Percentiles rank a stretch among this genome's conserved stretches.
These are phyloP conservation scores for Oemleria cerasiformis DNA, from an alignment of 306 rosid genomes.

Conservation along the genomic window DNA sequence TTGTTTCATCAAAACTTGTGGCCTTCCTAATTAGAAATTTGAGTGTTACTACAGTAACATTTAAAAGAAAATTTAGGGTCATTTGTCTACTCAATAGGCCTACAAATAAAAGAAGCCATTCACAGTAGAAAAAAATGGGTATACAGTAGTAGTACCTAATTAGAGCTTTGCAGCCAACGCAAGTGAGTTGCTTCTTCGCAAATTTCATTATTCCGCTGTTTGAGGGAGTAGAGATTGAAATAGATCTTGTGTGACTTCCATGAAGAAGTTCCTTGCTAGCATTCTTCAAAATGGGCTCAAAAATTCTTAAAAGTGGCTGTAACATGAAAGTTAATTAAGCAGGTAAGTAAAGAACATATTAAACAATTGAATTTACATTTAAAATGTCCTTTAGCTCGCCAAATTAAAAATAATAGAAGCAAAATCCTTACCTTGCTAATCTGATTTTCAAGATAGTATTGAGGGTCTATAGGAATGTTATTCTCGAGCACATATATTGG, in stretches of 20 bases:
- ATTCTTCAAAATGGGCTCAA: slow-evolving; percentile 94
- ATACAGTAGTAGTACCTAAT: slow-evolving; percentile 54
- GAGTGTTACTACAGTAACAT: neutral
- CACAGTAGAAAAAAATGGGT: neutral
- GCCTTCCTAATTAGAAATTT: slow-evolving; percentile 1
- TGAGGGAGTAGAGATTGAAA: slow-evolving; percentile 87
- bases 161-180: slow-evolving; percentile 94
- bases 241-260: slow-evolving; percentile 93
- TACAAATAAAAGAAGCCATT: slow-evolving; percentile 14
- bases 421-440: slow-evolving; percentile 36
- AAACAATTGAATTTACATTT: slow-evolving; percentile 5
- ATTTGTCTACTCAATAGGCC: neutral
- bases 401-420: neutral
- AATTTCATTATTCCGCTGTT: slow-evolving; percentile 93
- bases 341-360: slow-evolving; percentile 23
- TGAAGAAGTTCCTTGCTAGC: slow-evolving; percentile 97
- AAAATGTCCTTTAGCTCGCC: slow-evolving; percentile 10
- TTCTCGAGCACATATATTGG: slow-evolving; percentile 95
- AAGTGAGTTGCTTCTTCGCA: slow-evolving; percentile 79
- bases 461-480: slow-evolving; percentile 93
- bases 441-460: slow-evolving; percentile 97
- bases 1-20: neutral
- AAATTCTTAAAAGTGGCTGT: slow-evolving; percentile 95
- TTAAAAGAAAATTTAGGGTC: neutral
- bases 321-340: slow-evolving; percentile 22